A percentile compares a stretch with the other conserved stretches of the same genome.
Conservation (phyloP, 176 grass and related monocot genomes). For the Zoysia pacifica region DNA sequence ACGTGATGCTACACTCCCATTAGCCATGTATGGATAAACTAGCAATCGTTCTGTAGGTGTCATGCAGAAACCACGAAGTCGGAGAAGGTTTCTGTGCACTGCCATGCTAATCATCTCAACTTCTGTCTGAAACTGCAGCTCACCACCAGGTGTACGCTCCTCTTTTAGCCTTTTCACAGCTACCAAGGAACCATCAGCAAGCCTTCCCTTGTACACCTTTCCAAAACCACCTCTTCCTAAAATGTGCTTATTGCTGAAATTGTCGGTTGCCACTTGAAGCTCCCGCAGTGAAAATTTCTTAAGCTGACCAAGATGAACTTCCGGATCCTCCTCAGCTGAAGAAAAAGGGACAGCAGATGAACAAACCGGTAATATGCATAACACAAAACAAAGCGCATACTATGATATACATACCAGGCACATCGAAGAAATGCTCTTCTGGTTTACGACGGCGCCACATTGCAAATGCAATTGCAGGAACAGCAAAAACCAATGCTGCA, state of each 20-base stretch:
- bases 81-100: slow-evolving; percentile 66
- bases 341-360: slow-evolving; percentile 29
- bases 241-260: slow-evolving; percentile 66
- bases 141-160: slow-evolving; percentile 62
- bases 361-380: slow-evolving; percentile 6
- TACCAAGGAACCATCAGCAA: slow-evolving; percentile 69
- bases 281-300: slow-evolving; percentile 73
- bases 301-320: slow-evolving; percentile 77
- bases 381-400: slow-evolving; percentile 19
- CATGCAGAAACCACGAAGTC: slow-evolving; percentile 77
- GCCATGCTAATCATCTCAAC: slow-evolving; percentile 76
- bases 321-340: slow-evolving; percentile 73
- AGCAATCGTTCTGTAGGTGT: slow-evolving; percentile 66
- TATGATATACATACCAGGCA: slow-evolving; percentile 55
- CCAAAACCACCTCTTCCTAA: slow-evolving; percentile 77
- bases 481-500: slow-evolving; percentile 57
- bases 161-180: slow-evolving; percentile 76
- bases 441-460: slow-evolving; percentile 69
- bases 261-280: slow-evolving; percentile 65
- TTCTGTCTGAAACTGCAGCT: slow-evolving; percentile 73
- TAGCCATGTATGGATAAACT: slow-evolving; percentile 84
- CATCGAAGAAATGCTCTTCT: slow-evolving; percentile 74
- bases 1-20: slow-evolving; percentile 71
- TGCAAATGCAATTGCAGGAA: slow-evolving; percentile 66
- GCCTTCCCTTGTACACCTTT: slow-evolving; percentile 77